These are phyloP conservation scores for Nicotiana tabacum DNA, from an alignment of 257 asterid species.

Conservation along the genomic window DNA sequence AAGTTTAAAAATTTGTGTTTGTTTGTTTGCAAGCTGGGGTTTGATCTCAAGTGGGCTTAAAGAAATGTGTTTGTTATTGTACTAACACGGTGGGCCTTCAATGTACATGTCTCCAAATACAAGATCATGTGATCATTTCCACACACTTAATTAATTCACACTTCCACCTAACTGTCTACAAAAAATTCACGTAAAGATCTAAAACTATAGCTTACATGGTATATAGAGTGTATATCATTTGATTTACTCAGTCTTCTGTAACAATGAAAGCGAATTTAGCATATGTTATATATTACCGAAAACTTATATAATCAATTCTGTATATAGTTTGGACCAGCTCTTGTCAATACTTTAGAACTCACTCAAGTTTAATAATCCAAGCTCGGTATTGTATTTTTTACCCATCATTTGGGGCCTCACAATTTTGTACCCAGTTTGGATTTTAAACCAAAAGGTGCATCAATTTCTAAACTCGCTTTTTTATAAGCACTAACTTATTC, in stretches of 20 bases:
- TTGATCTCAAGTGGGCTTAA: constrained; percentile 19
- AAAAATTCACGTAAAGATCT: background rate
- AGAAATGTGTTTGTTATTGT: constrained; percentile 19
- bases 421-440: background rate
- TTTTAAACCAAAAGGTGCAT: too few relatives aligned
- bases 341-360: too few relatives aligned
- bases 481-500: too few relatives aligned
- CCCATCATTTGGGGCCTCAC: background rate
- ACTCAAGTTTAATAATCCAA: too few relatives aligned
- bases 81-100: constrained; percentile 30
- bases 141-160: constrained; percentile 20
- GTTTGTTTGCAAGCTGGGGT: constrained; percentile 10
- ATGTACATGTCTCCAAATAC: constrained; percentile 30
- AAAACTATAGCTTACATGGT: background rate
- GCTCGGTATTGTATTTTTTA: background rate
- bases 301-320: background rate
- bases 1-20: constrained; percentile 12
- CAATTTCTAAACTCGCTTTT: too few relatives aligned
- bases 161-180: constrained; percentile 1
- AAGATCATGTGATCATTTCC: constrained; percentile 36
- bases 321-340: background rate
- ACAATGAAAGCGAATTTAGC: too few relatives aligned
- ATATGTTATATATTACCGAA: background rate
- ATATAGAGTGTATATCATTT: too few relatives aligned
- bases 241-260: too few relatives aligned